Evolutionary conservation across 371 early-diverging fungal species (phyloP), one percentile per base, ranked within the genome.

Genomic region (Capillidium rhysosporum): DNA sequence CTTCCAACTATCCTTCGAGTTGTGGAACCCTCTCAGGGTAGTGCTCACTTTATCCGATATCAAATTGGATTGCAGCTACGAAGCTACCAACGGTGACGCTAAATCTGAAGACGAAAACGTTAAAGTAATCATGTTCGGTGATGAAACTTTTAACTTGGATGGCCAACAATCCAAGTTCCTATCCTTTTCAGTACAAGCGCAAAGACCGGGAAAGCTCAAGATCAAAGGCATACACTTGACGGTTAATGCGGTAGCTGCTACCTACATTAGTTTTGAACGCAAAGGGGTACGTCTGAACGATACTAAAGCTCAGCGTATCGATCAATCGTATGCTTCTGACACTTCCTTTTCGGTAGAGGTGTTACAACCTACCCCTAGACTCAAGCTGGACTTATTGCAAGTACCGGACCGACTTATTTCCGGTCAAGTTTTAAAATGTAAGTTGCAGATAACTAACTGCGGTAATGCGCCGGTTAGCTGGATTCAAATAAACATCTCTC

Each of bases 331-430:
- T 63, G 77, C 79, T 18, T 69, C 70, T 1, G 87, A 87, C 46
- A 63, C 72, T 31, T 69, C 80, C 9, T 65, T 90, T 18, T 76
- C 73, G 40, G 67, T 92, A n/a, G 52, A 72, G 7, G 84, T 92
- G 2, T 79, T 83, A 0, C 74, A 82, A 0, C 79, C 82, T 1
- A 80, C 90, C 81, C 93, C 96, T 9, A 66, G 86, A 23, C 63
- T 92, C 28, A 83, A 86, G 49, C 73, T 89, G 1, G 57, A 69
- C 0, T 80, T 91, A 52, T 81, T 81, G 28, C 54, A 65, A 25
- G 75, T 86, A 29, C 94, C 92, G 0, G 81, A 80, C 9, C 68
- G 69, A 7, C 64, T 96, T 24, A 65, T 87, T 24, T 80, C 83
- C 14, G 96, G 96, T 0, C 82, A 93, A 59, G 85, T 91, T 24